Evolutionary conservation across 306 rosid species (phyloP).

Genomic region (Psophocarpus tetragonolobus): DNA sequence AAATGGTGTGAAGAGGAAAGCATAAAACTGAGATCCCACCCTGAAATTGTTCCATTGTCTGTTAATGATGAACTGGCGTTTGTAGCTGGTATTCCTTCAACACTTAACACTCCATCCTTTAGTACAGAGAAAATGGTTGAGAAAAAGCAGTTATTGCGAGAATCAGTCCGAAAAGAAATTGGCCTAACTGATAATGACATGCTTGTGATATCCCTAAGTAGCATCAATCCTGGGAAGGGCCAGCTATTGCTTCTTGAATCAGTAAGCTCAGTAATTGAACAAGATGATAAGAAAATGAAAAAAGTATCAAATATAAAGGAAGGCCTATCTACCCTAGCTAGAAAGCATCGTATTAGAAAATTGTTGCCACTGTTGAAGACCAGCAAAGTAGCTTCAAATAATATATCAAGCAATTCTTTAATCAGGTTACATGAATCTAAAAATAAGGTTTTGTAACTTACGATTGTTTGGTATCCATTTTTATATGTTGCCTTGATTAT

Average conservation of each 20-base stretch:
- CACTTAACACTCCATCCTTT: conserved; percentile 84
- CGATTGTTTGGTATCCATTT: conserved; percentile 33
- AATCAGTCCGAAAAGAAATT: conserved; percentile 83
- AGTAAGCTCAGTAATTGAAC: conserved; percentile 56
- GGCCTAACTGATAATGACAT: conserved; percentile 76
- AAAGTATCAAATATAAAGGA: conserved; percentile 39
- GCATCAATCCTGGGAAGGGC: conserved; percentile 96
- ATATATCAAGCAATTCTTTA: conserved; percentile 34
- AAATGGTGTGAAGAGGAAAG: conserved; percentile 90
- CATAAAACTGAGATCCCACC: conserved; percentile 73
- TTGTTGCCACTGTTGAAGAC: conserved; percentile 52
- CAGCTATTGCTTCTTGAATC: conserved; percentile 89
- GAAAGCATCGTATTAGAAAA: conserved; percentile 61
- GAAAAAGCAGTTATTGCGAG: conserved; percentile 69
- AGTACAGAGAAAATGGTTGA: conserved; percentile 75
- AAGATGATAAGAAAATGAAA: conserved; percentile 45
- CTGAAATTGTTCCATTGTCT: conserved; percentile 80
- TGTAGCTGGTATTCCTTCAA: conserved; percentile 83
- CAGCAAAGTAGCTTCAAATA: conserved; percentile 38
- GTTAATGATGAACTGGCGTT: conserved; percentile 93
- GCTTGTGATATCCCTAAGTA: conserved; percentile 88
- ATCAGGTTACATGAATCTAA: conserved; percentile 41
- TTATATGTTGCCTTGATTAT: conserved; percentile 41
- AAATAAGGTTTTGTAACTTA: conserved; percentile 9
- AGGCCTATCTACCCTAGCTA: conserved; percentile 44